A percentile compares a stretch with the other conserved stretches of the same genome.
These are phyloP conservation scores for Candida railenensis DNA, from an alignment of 805 yeast species.

Conservation along the genomic window DNA sequence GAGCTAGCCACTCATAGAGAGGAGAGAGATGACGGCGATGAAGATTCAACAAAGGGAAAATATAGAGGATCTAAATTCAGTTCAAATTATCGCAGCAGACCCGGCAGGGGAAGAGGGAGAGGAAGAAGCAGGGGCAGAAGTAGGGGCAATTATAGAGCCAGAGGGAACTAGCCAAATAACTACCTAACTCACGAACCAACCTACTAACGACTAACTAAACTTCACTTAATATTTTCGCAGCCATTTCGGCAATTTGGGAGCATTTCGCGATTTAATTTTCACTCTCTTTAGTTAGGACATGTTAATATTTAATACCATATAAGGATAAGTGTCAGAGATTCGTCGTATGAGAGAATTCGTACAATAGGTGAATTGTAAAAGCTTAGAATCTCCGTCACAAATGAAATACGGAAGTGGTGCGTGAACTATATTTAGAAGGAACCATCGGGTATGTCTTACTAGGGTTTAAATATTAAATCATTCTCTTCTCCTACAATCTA, in stretches of 20 bases:
- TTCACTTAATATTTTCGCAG: background rate
- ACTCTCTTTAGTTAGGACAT: no score
- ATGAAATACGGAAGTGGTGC: no score
- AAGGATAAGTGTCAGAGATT: background rate
- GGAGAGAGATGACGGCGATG: constrained; percentile 12
- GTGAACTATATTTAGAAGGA: no score
- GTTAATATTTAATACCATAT: no score
- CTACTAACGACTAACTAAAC: no score
- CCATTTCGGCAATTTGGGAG: no score
- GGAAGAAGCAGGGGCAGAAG: constrained; percentile 11
- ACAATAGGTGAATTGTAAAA: background rate
- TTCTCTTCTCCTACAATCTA: no score
- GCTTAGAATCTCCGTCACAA: background rate
- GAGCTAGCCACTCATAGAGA: constrained; percentile 1
- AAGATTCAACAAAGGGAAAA: constrained; percentile 7
- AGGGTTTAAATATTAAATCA: no score
- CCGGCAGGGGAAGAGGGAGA: constrained; percentile 16
- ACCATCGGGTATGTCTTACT: no score
- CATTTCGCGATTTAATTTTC: no score
- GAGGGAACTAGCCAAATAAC: no score
- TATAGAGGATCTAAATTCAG: constrained; percentile 8
- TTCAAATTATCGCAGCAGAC: constrained; percentile 6
- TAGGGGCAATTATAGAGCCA: constrained; percentile 6
- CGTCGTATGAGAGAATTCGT: background rate
- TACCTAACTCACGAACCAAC: no score